Evolutionary conservation across 441 rosid species (phyloP).

Genomic region (Eugenia klotzschiana): DNA sequence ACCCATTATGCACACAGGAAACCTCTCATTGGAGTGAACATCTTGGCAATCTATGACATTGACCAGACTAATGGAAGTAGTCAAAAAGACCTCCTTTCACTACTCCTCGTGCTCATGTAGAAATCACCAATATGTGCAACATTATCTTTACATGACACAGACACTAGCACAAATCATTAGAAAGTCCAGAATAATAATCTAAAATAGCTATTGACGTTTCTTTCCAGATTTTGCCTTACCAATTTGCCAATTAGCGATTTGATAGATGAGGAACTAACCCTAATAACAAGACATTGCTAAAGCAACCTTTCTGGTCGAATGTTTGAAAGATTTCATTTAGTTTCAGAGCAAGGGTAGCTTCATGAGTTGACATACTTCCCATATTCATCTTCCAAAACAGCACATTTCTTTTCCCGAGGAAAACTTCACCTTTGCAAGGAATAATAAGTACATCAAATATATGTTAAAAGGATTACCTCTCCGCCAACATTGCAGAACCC

Average conservation of each 20-base stretch:
- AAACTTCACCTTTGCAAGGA: neutral
- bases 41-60: neutral
- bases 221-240: neutral
- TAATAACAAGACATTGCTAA: neutral
- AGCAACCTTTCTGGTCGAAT: neutral
- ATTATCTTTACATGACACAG: neutral
- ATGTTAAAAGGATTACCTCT: slow-evolving; percentile 37
- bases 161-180: neutral
- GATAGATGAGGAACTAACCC: neutral
- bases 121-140: neutral
- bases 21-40: neutral
- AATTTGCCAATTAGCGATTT: neutral
- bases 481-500: slow-evolving; percentile 94
- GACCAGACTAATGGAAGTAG: neutral
- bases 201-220: neutral
- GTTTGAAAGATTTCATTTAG: neutral
- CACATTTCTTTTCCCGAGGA: neutral
- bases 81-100: neutral
- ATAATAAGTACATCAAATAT: neutral
- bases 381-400: neutral
- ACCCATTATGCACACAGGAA: neutral
- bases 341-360: neutral
- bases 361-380: neutral
- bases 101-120: neutral
- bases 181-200: neutral